Evolutionary conservation across 78 protist genomes (phyloP), one percentile per base, ranked within the genome.

Genomic region (Dictyostelium intermedium): DNA sequence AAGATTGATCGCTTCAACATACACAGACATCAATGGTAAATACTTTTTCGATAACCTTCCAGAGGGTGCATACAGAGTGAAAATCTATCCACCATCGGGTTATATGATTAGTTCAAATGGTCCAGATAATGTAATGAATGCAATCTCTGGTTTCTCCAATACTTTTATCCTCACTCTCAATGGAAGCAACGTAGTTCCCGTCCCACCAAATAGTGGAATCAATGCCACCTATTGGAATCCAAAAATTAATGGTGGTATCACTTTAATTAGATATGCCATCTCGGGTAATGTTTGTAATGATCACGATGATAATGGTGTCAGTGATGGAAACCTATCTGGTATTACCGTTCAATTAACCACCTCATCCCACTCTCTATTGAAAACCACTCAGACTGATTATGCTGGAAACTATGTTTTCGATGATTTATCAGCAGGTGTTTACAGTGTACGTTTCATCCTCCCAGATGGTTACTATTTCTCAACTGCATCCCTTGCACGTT

Each of bases 171-270:
- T 82, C 13, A 4, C 53, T 20, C 30, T 41, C 3, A 34, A 30
- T 13, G 73, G 34, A 30, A 14, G 45, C 1, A 25, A 43, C 9
- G 18, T 82, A 18, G 63, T 47, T 14, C 3, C 34, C 4, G 81
- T 74, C 6, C 41, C 34, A 30, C 27, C 73, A 16, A 34, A 32
- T 32, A 16, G 25, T n/a, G 32, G 32, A n/a, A 32, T 60, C 2
- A 82, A 82, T 56, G 86, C 86, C 18, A 82, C 86, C 18, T 60
- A 45, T 82, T 82, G 86, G 86, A 60, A 82, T 56, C 86, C 86
- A 50, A 50, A 50, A 14, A n/a, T 82, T 11, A 82, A 56, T 56
- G 50, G 39, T 56, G 86, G 74, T 56, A 27, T 82, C 14, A 82
- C 74, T 60, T 13, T 45, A 56, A 16, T 56, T 18, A 18, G 20